Percentiles rank a stretch among this genome's conserved stretches.
These are phyloP conservation scores for Volvariella surrecta DNA, from an alignment of 1,284 basidiomycete genomes.

Conservation along the genomic window DNA sequence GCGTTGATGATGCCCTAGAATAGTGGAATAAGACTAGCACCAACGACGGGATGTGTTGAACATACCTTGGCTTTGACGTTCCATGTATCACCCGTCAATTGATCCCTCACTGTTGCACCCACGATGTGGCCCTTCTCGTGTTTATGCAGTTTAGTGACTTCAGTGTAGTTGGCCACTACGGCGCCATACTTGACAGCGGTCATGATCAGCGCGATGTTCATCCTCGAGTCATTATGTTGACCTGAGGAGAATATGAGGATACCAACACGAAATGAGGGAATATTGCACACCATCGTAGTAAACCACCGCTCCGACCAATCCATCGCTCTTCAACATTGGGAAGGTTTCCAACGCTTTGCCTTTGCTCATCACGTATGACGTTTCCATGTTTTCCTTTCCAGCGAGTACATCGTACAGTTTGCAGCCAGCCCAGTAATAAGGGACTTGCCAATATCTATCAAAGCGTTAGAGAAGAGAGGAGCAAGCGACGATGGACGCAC, in stretches of 20 bases:
- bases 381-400: conserved; percentile 96
- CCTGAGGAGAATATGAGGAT: conserved; percentile 33
- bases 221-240: conserved; percentile 96
- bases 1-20: conserved; percentile 87
- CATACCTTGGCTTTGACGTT: conserved; percentile 74
- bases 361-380: conserved; percentile 90
- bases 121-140: conserved; percentile 49
- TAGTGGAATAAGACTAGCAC: not conserved
- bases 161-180: conserved; percentile 83
- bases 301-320: conserved; percentile 89
- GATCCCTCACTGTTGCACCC: conserved; percentile 78
- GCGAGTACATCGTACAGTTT: conserved; percentile 96
- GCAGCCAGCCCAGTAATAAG: conserved; percentile 93
- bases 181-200: conserved; percentile 94
- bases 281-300: conserved; percentile 81
- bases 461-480: not conserved
- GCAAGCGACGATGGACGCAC: conserved; percentile 29
- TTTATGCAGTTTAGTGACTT: conserved; percentile 77
- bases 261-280: not conserved
- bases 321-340: conserved; percentile 93
- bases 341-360: conserved; percentile 92
- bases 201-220: conserved; percentile 94
- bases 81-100: conserved; percentile 79
- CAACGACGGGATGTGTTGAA: not conserved
- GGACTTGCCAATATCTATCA: conserved; percentile 88